Conservation (phyloP, 139 green algal species). For the Gonium pectorale region DNA sequence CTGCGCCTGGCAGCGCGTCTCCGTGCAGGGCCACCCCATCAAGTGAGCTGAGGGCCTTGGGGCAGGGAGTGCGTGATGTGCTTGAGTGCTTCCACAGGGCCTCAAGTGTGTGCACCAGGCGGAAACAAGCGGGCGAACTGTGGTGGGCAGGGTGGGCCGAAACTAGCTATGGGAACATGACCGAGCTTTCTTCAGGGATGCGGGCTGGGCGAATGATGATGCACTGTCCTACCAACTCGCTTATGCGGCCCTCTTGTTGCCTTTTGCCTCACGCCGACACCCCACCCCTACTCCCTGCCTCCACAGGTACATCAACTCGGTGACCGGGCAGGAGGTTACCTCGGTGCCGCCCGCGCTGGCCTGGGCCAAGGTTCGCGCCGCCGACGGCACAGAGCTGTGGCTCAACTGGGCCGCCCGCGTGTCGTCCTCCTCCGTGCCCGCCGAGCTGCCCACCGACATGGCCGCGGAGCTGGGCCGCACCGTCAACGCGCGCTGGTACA, state of each 20-base stretch:
- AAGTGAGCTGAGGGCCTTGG: too few relatives aligned
- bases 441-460: conserved; percentile 7
- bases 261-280: neutral
- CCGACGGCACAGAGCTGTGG: neutral
- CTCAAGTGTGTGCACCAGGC: too few relatives aligned
- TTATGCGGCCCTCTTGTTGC: too few relatives aligned
- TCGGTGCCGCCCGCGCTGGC: conserved; percentile 5
- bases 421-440: neutral
- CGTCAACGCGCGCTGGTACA: neutral
- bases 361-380: neutral
- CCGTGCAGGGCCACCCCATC: conserved; percentile 41
- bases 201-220: too few relatives aligned
- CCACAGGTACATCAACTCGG: conserved; percentile 47
- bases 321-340: conserved; percentile 42
- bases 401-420: conserved; percentile 19
- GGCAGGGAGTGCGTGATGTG: too few relatives aligned
- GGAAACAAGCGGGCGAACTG: too few relatives aligned
- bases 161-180: too few relatives aligned
- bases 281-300: neutral
- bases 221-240: too few relatives aligned
- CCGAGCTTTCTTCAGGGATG: too few relatives aligned
- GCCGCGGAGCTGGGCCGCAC: neutral
- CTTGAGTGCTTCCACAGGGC: too few relatives aligned
- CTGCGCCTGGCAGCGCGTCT: conserved; percentile 50
- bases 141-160: too few relatives aligned